Percentiles rank a stretch among this genome's conserved stretches.
Evolutionary conservation across 1,284 basidiomycete species (phyloP).

Genomic region (Pseudozyma flocculosa): DNA sequence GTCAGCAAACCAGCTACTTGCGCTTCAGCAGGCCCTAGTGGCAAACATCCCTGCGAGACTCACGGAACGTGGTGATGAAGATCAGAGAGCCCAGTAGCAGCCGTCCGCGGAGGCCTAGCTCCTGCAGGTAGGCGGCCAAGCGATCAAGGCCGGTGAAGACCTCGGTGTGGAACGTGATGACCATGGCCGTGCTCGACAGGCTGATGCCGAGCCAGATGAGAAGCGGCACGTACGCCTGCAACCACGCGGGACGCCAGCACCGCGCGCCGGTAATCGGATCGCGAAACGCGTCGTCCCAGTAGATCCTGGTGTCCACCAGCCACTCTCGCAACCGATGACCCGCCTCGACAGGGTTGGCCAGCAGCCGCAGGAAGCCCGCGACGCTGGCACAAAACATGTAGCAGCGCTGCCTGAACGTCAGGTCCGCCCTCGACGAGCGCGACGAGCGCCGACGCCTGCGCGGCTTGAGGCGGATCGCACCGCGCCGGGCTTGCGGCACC

Average conservation of each 20-base stretch:
- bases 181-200: constrained; percentile 48
- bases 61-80: constrained; percentile 58
- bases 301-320: constrained; percentile 24
- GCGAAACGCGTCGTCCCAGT: constrained; percentile 50
- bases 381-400: constrained; percentile 12
- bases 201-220: constrained; percentile 58
- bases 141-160: constrained; percentile 53
- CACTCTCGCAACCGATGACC: constrained; percentile 21
- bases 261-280: constrained; percentile 47
- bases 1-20: no score
- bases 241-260: constrained; percentile 50
- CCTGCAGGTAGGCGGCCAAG: constrained; percentile 42
- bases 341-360: constrained; percentile 27
- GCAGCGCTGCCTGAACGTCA: constrained; percentile 15
- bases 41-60: no score
- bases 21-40: no score
- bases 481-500: constrained; percentile 44
- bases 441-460: constrained; percentile 12
- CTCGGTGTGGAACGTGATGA: constrained; percentile 56
- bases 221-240: constrained; percentile 57
- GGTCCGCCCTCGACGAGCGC: constrained; percentile 12
- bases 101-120: constrained; percentile 41
- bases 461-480: constrained; percentile 29
- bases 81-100: constrained; percentile 49
- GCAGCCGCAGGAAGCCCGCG: constrained; percentile 13